Base-by-base conservation (phyloP, 2,329 filamentous ascomycete genomes). In the Orbilia quercus region DNA sequence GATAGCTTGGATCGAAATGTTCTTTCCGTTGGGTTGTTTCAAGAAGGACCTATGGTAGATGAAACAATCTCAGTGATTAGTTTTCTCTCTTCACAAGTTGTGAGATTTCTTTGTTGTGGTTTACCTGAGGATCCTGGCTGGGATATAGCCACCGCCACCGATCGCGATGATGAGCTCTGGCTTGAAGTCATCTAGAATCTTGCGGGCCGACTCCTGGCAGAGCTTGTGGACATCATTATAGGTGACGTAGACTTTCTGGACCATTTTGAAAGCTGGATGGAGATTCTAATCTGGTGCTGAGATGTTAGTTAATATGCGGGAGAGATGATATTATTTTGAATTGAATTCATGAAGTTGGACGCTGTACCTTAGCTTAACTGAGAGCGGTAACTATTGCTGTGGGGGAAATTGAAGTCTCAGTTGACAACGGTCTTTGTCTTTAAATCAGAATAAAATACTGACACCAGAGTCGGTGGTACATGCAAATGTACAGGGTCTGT, bases 1-100 rank as follows among this genome's bases (percentile, higher is more conserved):
- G 81, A 99, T 99, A 76, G 95, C 95, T 86, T 99, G 95, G 82
- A 99, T 99, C 77, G 95, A 94, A 79, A 99, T 99, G 84, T 99
- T 99, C 82, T 92, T 89, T 75, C 85, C 87, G 78, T 90, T 91
- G 72, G 91, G 86, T 80, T 88, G 87, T 86, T 96, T 97, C 81
- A 99, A 90, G 85, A 99, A 99, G 18, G 95, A 98, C 76, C 84
- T 83, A 79, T 62, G 2, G 9, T 2, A 31, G n/a, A n/a, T n/a
- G 12, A 31, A n/a, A n/a, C n/a, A n/a, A 23, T 28, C 9, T 31
- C 28, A 40, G 28, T 45, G 18, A 9, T 45, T 22, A 45, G 40
- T 45, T 18, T 45, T 4, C 20, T 47, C 5, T 9, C 9, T 31
- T 31, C 5, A 31, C 28, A 31, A 18, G 31, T 9, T 28, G 7